phyloP scores from a whole-genome alignment of 164 flowering plant genomes.

The Platanus orientalis region DNA sequence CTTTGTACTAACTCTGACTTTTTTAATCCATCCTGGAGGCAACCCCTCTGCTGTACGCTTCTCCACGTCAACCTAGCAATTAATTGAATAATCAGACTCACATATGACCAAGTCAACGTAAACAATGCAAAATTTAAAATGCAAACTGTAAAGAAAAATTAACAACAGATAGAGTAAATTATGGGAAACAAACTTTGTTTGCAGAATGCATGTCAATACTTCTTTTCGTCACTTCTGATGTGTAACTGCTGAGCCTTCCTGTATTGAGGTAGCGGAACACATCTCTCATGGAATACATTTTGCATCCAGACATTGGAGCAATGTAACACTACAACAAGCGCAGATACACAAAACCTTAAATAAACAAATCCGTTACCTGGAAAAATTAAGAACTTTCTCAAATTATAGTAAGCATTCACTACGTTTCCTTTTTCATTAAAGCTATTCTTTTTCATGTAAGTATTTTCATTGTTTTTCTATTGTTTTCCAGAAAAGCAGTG shows the following conservation, averaged over 20 bases:
- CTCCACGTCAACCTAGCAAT: slow-evolving; percentile 36
- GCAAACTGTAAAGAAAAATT: too few species aligned
- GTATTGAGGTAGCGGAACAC: slow-evolving; percentile 32
- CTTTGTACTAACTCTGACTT: slow-evolving; percentile 29
- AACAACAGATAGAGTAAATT: slow-evolving; percentile 4
- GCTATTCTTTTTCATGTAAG: too few species aligned
- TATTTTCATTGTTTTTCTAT: too few species aligned
- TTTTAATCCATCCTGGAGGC: slow-evolving; percentile 62
- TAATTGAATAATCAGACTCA: slow-evolving; percentile 18
- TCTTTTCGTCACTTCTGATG: neutral
- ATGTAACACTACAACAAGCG: slow-evolving; percentile 34
- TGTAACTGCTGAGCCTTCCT: slow-evolving; percentile 5
- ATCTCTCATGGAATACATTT: slow-evolving; percentile 32
- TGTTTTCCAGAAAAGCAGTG: too few species aligned
- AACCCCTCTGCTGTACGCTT: slow-evolving; percentile 36
- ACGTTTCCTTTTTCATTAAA: too few species aligned
- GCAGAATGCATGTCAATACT: neutral
- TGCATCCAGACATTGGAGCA: slow-evolving; percentile 30
- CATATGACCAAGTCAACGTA: neutral
- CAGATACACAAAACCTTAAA: neutral
- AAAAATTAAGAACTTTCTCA: neutral
- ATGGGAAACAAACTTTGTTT: slow-evolving; percentile 7
- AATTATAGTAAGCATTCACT: too few species aligned
- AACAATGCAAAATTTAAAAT: too few species aligned
- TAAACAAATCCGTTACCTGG: neutral